These are phyloP conservation scores for Zymoseptoria ardabiliae DNA, from an alignment of 2,329 filamentous ascomycete genomes.

Conservation along the genomic window DNA sequence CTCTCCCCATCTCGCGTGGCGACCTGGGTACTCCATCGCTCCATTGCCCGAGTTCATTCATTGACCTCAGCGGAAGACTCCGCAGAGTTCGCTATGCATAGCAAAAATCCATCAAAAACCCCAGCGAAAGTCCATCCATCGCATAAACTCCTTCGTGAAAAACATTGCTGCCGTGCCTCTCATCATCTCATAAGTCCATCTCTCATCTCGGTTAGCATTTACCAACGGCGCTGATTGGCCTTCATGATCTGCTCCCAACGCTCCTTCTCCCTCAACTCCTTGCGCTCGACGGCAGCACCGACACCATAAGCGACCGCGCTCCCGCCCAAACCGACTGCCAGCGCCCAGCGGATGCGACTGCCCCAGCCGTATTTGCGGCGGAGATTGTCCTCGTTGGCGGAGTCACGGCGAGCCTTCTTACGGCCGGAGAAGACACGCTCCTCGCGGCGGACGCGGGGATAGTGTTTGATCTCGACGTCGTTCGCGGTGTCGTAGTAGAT, in stretches of 20 bases:
- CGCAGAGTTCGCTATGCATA: not conserved
- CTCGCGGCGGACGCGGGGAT: slow-evolving; percentile 39
- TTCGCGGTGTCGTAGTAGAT: slow-evolving; percentile 28
- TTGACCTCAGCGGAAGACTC: not conserved
- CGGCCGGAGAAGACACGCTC: slow-evolving; percentile 44
- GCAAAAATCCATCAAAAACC: not conserved
- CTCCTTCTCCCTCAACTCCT: slow-evolving; percentile 16
- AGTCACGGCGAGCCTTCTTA: slow-evolving; percentile 13
- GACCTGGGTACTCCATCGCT: not conserved
- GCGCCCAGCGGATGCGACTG: slow-evolving; percentile 33
- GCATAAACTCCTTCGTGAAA: not conserved
- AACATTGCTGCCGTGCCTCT: not conserved
- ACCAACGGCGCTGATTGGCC: not conserved
- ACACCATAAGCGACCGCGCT: slow-evolving; percentile 52
- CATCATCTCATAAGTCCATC: not conserved
- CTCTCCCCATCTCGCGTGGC: not conserved
- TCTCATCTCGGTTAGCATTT: not conserved
- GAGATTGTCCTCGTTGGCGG: slow-evolving; percentile 22
- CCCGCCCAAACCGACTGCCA: slow-evolving; percentile 49
- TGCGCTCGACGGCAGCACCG: slow-evolving; percentile 49
- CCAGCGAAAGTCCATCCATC: not conserved
- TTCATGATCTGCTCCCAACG: slow-evolving; percentile 17
- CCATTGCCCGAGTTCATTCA: not conserved
- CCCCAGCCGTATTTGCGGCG: slow-evolving; percentile 13
- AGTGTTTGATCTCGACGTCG: slow-evolving; percentile 34